Percentiles rank a stretch among this genome's conserved stretches.
Conservation (phyloP, 768 basidiomycete genomes). For the Hygrophoropsis aurantiaca region DNA sequence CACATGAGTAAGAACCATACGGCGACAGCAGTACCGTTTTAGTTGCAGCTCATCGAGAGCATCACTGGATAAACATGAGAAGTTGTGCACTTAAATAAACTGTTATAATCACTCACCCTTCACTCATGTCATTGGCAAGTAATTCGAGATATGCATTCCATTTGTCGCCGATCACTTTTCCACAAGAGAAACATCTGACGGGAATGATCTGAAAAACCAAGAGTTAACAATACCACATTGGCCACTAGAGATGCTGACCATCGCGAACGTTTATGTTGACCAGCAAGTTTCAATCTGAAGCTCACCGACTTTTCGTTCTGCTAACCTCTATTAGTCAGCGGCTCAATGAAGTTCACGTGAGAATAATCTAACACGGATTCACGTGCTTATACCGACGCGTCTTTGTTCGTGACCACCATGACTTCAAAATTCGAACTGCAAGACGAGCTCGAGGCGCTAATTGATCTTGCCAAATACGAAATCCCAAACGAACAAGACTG, state of each 20-base stretch:
- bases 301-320: too few relatives aligned
- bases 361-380: constrained; percentile 10
- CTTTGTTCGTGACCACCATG: constrained; percentile 26
- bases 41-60: constrained; percentile 87
- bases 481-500: constrained; percentile 68
- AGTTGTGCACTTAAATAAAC: neutral
- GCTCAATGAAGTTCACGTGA: constrained; percentile 15
- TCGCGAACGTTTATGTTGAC: constrained; percentile 13
- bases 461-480: constrained; percentile 59
- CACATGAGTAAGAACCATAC: constrained; percentile 97
- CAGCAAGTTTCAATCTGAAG: neutral
- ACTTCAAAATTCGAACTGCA: constrained; percentile 65
- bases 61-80: constrained; percentile 50
- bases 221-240: too few relatives aligned
- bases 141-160: constrained; percentile 88
- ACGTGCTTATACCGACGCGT: constrained; percentile 21
- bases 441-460: constrained; percentile 69
- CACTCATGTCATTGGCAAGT: constrained; percentile 75
- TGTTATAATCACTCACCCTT: constrained; percentile 64
- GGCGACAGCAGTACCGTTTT: constrained; percentile 92
- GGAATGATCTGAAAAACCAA: constrained; percentile 75
- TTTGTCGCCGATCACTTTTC: constrained; percentile 96
- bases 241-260: constrained; percentile 20
- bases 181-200: constrained; percentile 93
- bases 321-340: too few relatives aligned